phyloP scores from a whole-genome alignment of 2,329 filamentous ascomycete species.

The Cytospora paraplurivora region DNA sequence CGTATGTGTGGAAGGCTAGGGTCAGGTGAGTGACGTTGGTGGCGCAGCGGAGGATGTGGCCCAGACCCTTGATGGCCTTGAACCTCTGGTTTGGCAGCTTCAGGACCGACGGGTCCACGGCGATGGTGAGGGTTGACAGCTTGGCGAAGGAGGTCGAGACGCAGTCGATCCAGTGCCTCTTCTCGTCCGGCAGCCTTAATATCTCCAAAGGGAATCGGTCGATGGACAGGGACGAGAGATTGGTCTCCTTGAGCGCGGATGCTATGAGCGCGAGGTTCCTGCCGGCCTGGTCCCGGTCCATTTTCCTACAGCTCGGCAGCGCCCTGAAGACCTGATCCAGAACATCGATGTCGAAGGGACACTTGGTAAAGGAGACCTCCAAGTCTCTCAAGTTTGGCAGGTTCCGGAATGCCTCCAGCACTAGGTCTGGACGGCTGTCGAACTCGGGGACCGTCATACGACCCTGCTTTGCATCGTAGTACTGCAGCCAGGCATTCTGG shows the following conservation, averaged over 20 bases:
- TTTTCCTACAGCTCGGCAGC: slow-evolving; percentile 43
- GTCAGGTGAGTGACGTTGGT: slow-evolving; percentile 42
- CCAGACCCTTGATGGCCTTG: slow-evolving; percentile 47
- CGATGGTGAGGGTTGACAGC: slow-evolving; percentile 44
- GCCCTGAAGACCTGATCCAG: slow-evolving; percentile 42
- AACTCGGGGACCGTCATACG: slow-evolving; percentile 41
- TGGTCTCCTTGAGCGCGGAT: slow-evolving; percentile 41
- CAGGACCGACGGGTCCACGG: slow-evolving; percentile 43
- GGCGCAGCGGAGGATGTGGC: slow-evolving; percentile 45
- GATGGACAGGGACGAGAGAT: slow-evolving; percentile 43
- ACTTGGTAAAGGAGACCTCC: slow-evolving; percentile 45
- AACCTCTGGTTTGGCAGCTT: slow-evolving; percentile 42
- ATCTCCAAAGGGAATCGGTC: slow-evolving; percentile 49
- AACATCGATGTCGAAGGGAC: slow-evolving; percentile 43
- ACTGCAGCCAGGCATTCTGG: slow-evolving; percentile 41
- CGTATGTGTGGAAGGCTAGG: slow-evolving; percentile 46
- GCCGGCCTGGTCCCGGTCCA: slow-evolving; percentile 42
- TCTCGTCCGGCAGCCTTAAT: slow-evolving; percentile 42
- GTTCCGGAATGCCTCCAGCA: slow-evolving; percentile 43
- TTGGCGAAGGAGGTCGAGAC: slow-evolving; percentile 42
- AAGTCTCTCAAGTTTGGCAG: slow-evolving; percentile 45
- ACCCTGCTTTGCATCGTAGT: slow-evolving; percentile 40
- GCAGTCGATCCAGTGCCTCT: slow-evolving; percentile 46
- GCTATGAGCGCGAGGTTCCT: slow-evolving; percentile 45
- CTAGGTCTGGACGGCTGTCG: slow-evolving; percentile 39